Evolutionary conservation across 371 early-diverging fungal species (phyloP).

Genomic region (Umbelopsis sp.): DNA sequence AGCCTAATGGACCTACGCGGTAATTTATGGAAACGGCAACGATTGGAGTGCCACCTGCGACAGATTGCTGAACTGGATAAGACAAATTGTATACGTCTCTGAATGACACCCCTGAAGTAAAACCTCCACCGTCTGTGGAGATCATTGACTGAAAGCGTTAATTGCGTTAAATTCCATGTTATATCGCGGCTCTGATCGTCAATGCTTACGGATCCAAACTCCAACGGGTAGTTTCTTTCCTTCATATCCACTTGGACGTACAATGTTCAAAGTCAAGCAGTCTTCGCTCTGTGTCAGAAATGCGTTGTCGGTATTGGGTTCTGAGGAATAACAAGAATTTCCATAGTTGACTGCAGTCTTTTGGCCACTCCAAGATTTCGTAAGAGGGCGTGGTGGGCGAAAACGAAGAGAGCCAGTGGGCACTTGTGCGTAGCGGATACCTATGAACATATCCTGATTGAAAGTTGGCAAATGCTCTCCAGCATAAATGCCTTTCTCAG

Average conservation of each 20-base stretch:
- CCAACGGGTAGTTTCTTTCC: not conserved
- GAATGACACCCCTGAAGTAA: not conserved
- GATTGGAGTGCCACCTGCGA: constrained; percentile 18
- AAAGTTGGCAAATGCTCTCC: constrained; percentile 3
- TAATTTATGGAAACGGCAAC: constrained; percentile 46
- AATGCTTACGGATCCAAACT: constrained; percentile 14
- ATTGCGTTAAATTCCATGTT: no score
- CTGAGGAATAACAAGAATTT: constrained; percentile 13
- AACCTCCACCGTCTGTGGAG: constrained; percentile 3
- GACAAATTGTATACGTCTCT: constrained; percentile 13
- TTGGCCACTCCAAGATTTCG: not conserved
- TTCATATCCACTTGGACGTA: not conserved
- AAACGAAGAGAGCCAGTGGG: constrained; percentile 38
- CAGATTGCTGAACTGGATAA: constrained; percentile 14
- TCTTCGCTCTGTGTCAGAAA: constrained; percentile 1
- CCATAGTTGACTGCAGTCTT: not conserved
- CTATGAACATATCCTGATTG: constrained; percentile 32
- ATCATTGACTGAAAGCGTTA: not conserved
- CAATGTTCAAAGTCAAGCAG: constrained; percentile 15
- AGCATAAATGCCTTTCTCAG: constrained; percentile 1
- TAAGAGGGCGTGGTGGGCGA: constrained; percentile 28
- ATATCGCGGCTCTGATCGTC: no score
- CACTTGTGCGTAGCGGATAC: constrained; percentile 42
- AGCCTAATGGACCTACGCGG: constrained; percentile 41
- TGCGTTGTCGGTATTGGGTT: constrained; percentile 1